These are phyloP conservation scores for Mortierella hygrophila DNA, from an alignment of 192 early-diverging fungal genomes.

Conservation along the genomic window DNA sequence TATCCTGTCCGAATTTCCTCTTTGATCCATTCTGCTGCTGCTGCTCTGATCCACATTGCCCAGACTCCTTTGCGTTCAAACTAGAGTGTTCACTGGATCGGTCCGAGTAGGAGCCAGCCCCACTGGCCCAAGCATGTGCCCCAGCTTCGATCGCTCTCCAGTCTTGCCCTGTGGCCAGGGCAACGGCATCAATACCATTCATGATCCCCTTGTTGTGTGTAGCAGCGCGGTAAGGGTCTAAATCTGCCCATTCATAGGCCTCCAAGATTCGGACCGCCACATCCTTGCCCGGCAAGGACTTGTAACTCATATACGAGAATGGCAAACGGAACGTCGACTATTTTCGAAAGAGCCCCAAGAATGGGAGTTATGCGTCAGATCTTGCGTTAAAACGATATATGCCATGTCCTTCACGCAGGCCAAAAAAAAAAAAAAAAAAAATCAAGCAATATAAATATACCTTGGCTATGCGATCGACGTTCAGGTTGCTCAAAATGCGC, in stretches of 20 bases:
- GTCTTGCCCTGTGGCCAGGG: constrained; percentile 81
- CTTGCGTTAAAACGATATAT: too few relatives aligned
- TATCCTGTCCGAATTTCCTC: constrained; percentile 27
- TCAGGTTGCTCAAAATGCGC: constrained; percentile 78
- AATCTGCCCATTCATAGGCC: constrained; percentile 76
- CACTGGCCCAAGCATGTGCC: constrained; percentile 75
- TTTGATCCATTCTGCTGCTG: constrained; percentile 3
- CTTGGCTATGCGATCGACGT: constrained; percentile 72
- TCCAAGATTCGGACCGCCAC: constrained; percentile 76
- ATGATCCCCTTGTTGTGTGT: constrained; percentile 89
- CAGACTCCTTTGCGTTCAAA: background rate
- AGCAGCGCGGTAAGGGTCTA: constrained; percentile 78
- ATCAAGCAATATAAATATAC: constrained; percentile 37
- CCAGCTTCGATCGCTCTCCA: constrained; percentile 84
- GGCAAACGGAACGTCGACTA: constrained; percentile 73
- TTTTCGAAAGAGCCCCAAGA: background rate
- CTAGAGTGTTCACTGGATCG: constrained; percentile 10
- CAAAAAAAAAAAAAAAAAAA: too few relatives aligned
- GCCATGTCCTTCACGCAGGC: too few relatives aligned
- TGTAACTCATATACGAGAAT: constrained; percentile 72
- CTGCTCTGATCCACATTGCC: background rate
- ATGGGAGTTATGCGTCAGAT: too few relatives aligned
- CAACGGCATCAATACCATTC: constrained; percentile 86
- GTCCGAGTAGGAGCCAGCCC: constrained; percentile 45
- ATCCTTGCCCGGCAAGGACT: constrained; percentile 69